Evolutionary conservation across 176 grass and related monocot genomes (phyloP), one percentile per base, ranked within the genome.

Genomic region (Triticum timopheevii): DNA sequence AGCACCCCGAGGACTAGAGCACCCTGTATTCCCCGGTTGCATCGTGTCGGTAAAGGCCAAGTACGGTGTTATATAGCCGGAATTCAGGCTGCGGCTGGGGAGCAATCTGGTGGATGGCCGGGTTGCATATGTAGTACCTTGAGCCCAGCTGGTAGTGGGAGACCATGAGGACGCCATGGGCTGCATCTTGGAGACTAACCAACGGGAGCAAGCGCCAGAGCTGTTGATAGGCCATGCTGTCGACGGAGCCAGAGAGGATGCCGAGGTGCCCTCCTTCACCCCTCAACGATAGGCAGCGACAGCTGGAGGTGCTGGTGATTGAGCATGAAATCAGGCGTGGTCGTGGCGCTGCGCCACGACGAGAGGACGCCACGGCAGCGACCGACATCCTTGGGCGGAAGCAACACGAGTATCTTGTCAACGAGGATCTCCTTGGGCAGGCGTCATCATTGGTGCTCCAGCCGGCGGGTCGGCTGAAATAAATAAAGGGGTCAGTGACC

Each of bases 141-240:
- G 3, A 12, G 3, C 20, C 2, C 19, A 22, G 13, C 12, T 49
- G 45, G 13, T 3, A 1, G 13, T 49, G 56, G n/a, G 59, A 65
- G 22, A 63, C 61, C 3, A 65, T 0, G 62, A 65, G 4, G 11
- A 65, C 6, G 23, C 62, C 62, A 65, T 65, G 23, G 24, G 11
- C 0, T 3, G 24, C 24, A 10, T 10, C 62, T 10, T 25, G 61
- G 9, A 63, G 0, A 4, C 2, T 0, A n/a, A 24, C 0, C 9
- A 3, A 62, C 3, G 22, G 2, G 61, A 10, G 61, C 7, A 24
- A 11, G 10, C n/a, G n/a, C 61, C 61, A 25, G 22, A 62, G 3
- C n/a, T 7, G n/a, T 24, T 62, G 61, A 9, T 4, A 24, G n/a
- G 8, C 8, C 20, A 23, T 10, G 8, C 9, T 24, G n/a, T 23